Evolutionary conservation across 257 asterid species (phyloP).

Genomic region (Solanum ahanhuiri): DNA sequence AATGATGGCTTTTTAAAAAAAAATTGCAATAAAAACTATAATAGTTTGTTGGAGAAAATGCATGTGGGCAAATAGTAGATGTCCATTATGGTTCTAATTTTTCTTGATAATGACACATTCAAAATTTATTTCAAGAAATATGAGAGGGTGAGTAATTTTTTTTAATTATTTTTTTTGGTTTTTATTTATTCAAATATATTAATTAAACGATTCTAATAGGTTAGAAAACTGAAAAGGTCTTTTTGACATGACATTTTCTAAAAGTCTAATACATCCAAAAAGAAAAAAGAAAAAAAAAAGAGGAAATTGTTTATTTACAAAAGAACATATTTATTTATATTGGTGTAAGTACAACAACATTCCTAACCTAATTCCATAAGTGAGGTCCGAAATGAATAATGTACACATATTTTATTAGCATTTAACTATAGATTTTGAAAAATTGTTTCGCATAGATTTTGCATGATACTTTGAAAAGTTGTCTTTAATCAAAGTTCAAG

Average conservation of each 20-base stretch:
- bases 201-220: background rate
- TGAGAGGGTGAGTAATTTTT: background rate
- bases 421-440: background rate
- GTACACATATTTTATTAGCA: accelerated
- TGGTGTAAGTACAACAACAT: background rate
- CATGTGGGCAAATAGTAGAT: background rate
- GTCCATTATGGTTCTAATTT: background rate
- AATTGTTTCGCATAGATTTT: background rate
- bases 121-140: background rate
- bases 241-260: background rate
- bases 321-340: background rate
- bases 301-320: background rate
- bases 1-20: background rate
- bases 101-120: background rate
- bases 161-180: background rate
- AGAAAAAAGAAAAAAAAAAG: background rate
- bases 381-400: accelerated
- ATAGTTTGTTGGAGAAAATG: background rate
- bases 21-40: background rate
- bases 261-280: background rate
- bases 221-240: background rate
- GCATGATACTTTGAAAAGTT: background rate
- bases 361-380: background rate
- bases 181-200: background rate
- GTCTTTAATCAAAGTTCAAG: background rate